Conservation (phyloP, 2,329 filamentous ascomycete species). For the Epichloe aotearoae region DNA sequence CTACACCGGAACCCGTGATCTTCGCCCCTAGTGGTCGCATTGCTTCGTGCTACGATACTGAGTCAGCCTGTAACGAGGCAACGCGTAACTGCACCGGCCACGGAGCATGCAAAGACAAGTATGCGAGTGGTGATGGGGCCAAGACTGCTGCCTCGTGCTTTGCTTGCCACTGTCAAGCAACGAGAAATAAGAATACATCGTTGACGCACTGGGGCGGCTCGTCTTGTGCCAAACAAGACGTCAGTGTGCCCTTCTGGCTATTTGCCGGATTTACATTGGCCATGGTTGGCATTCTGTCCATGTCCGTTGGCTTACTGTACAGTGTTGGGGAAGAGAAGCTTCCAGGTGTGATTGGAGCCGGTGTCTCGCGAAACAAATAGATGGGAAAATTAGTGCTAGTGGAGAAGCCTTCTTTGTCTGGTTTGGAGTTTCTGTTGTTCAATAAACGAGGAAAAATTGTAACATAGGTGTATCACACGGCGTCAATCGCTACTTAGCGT, state of each 20-base stretch:
- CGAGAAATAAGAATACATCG: conserved; percentile 41
- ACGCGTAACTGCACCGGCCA: conserved; percentile 77
- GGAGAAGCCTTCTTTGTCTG: conserved; percentile 6
- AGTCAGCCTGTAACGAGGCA: conserved; percentile 51
- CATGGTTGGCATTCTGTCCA: conserved; percentile 52
- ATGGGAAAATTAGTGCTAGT: neutral
- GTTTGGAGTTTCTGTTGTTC: conserved; percentile 4
- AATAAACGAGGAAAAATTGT: neutral
- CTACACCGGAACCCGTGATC: conserved; percentile 17
- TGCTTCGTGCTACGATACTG: conserved; percentile 61
- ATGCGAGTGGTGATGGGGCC: conserved; percentile 28
- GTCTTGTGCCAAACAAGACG: conserved; percentile 82
- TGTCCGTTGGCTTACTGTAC: conserved; percentile 67
- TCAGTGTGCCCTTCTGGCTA: conserved; percentile 81
- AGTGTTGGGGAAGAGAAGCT: conserved; percentile 76
- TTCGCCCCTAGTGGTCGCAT: conserved; percentile 31
- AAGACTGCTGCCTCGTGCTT: conserved; percentile 48
- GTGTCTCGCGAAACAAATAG: conserved; percentile 62
- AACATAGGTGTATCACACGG: conserved; percentile 7
- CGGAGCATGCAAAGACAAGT: conserved; percentile 62
- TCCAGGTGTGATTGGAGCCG: conserved; percentile 90
- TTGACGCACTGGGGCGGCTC: conserved; percentile 69
- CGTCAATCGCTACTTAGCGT: conserved; percentile 2
- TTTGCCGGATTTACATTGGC: conserved; percentile 62
- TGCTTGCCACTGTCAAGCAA: conserved; percentile 59